Percentiles rank a stretch among this genome's conserved stretches.
phyloP scores from a whole-genome alignment of 495 filamentous ascomycete genomes.

The Aspergillus olivimuriae region DNA sequence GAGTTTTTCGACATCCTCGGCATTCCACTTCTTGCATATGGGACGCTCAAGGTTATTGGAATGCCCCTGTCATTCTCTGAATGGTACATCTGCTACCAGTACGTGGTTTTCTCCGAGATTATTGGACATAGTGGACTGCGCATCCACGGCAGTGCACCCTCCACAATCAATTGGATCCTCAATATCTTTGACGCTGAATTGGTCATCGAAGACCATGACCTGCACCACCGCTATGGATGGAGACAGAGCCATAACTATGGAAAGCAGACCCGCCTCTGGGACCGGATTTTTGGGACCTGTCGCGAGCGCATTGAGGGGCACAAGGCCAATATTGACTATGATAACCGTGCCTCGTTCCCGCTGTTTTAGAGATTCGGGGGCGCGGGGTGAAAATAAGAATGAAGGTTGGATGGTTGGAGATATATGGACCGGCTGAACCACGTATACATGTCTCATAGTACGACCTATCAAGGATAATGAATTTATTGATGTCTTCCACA shows the following conservation, averaged over 20 bases:
- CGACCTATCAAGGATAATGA: no score
- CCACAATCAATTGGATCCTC: constrained; percentile 27
- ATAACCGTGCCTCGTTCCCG: constrained; percentile 4
- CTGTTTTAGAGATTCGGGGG: neutral
- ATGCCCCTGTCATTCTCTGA: constrained; percentile 32
- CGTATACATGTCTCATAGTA: no score
- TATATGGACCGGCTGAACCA: no score
- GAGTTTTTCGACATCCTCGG: constrained; percentile 35
- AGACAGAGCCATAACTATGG: constrained; percentile 33
- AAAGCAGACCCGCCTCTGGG: constrained; percentile 32
- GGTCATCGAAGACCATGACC: constrained; percentile 33
- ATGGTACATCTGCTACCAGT: constrained; percentile 32
- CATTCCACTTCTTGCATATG: constrained; percentile 25
- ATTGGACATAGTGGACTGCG: constrained; percentile 27
- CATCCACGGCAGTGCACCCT: constrained; percentile 23
- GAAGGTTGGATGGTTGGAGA: no score
- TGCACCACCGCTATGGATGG: constrained; percentile 34
- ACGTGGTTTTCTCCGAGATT: constrained; percentile 28
- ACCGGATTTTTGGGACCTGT: constrained; percentile 30
- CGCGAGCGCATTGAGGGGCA: constrained; percentile 25
- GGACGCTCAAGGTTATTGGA: constrained; percentile 20
- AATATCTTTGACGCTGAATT: constrained; percentile 24
- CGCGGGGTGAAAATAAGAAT: neutral
- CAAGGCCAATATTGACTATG: constrained; percentile 27
- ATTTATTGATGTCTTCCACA: no score